Evolutionary conservation across 1,284 basidiomycete species (phyloP).

Genomic region (Anthracocystis walkeri): DNA sequence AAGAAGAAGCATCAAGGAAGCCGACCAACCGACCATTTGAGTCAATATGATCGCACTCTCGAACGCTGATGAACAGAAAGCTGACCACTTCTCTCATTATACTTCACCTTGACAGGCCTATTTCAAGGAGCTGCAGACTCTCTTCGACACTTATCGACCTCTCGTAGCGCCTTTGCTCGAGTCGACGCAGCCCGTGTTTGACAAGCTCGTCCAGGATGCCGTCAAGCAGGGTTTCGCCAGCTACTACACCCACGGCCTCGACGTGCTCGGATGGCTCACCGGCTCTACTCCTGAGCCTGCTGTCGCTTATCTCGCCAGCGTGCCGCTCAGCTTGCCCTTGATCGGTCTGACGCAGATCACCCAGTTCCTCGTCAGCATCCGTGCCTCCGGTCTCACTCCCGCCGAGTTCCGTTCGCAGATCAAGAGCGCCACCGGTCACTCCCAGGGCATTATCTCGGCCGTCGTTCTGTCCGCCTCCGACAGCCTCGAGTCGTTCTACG

Average conservation of each 20-base stretch:
- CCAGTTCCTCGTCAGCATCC: slow-evolving; percentile 87
- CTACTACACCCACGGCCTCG: slow-evolving; percentile 84
- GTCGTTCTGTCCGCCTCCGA: slow-evolving; percentile 84
- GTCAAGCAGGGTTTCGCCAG: slow-evolving; percentile 74
- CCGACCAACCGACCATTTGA: not conserved
- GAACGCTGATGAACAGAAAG: not conserved
- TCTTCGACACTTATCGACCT: slow-evolving; percentile 90
- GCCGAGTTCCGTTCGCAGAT: slow-evolving; percentile 82
- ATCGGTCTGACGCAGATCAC: slow-evolving; percentile 95
- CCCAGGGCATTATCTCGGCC: slow-evolving; percentile 94
- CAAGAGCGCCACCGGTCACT: slow-evolving; percentile 92
- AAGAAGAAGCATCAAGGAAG: not conserved
- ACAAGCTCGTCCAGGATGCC: slow-evolving; percentile 58
- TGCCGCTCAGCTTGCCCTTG: slow-evolving; percentile 93
- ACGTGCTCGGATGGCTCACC: slow-evolving; percentile 86
- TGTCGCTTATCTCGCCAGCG: slow-evolving; percentile 87
- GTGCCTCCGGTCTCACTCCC: slow-evolving; percentile 80
- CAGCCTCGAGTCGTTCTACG: slow-evolving; percentile 79
- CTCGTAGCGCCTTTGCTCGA: slow-evolving; percentile 81
- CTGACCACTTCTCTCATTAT: slow-evolving; percentile 10
- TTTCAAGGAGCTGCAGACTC: slow-evolving; percentile 91
- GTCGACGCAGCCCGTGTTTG: slow-evolving; percentile 73
- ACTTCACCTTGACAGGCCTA: slow-evolving; percentile 75
- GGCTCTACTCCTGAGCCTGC: slow-evolving; percentile 79
- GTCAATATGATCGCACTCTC: not conserved